Percentiles rank a stretch among this genome's conserved stretches.
Conservation (phyloP, 352 stramenopile species). For the Phytophthora hibernalis region DNA sequence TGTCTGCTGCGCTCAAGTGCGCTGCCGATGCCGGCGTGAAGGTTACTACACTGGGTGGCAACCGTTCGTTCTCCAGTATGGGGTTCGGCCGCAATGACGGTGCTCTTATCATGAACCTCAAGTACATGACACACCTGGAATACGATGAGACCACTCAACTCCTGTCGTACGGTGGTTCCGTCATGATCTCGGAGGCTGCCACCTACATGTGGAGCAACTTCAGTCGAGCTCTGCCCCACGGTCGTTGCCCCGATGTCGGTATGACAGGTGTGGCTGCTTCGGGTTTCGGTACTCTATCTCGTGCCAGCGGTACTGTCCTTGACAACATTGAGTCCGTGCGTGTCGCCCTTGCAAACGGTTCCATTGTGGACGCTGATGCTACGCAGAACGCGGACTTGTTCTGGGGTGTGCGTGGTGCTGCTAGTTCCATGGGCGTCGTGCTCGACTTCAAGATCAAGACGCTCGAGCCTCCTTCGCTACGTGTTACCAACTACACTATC, state of each 20-base stretch:
- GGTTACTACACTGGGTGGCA: conserved; percentile 35
- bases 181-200: conserved; percentile 34
- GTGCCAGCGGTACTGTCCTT: conserved; percentile 25
- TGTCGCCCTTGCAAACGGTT: conserved; percentile 33
- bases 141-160: conserved; percentile 25
- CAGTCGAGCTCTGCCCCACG: conserved; percentile 26
- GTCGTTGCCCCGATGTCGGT: conserved; percentile 35
- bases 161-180: conserved; percentile 34
- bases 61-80: conserved; percentile 41
- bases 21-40: conserved; percentile 27
- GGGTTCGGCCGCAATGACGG: conserved; percentile 37
- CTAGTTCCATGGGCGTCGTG: conserved; percentile 34
- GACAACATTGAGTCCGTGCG: conserved; percentile 34
- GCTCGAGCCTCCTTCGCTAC: conserved; percentile 12
- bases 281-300: conserved; percentile 34
- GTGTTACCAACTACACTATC: conserved; percentile 29
- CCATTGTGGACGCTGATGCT: conserved; percentile 28
- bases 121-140: conserved; percentile 25
- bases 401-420: conserved; percentile 33
- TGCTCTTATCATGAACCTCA: conserved; percentile 37
- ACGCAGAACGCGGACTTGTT: conserved; percentile 33
- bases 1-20: conserved; percentile 28
- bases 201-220: conserved; percentile 29
- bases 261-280: conserved; percentile 36
- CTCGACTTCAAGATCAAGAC: conserved; percentile 37